Percentiles rank a stretch among this genome's conserved stretches.
Conservation (phyloP, 2,329 filamentous ascomycete species). For the Pseudodiploospora longispora region DNA sequence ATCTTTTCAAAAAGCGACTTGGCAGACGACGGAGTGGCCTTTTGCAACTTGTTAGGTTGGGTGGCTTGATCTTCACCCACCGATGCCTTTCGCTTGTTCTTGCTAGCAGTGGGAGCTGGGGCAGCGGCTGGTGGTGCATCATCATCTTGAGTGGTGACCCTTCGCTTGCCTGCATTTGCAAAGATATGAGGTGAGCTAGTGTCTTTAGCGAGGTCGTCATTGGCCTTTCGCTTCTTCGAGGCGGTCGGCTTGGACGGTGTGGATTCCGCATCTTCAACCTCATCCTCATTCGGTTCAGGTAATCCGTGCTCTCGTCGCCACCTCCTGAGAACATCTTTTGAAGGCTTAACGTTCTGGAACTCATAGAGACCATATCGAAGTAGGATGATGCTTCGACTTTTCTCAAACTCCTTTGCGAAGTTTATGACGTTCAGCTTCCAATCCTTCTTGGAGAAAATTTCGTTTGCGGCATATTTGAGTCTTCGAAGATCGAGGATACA, state of each 20-base stretch:
- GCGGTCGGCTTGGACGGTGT: slow-evolving; percentile 21
- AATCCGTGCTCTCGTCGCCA: slow-evolving; percentile 51
- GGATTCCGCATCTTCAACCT: slow-evolving; percentile 10
- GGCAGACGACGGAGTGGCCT: slow-evolving; percentile 44
- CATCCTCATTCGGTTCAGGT: slow-evolving; percentile 40
- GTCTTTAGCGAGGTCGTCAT: slow-evolving; percentile 38
- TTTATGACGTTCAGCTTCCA: slow-evolving; percentile 56
- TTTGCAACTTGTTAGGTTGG: slow-evolving; percentile 43
- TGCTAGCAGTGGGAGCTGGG: slow-evolving; percentile 24
- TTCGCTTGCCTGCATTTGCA: slow-evolving; percentile 41
- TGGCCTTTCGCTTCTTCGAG: slow-evolving; percentile 49
- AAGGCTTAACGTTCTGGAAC: slow-evolving; percentile 54
- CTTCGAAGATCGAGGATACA: slow-evolving; percentile 54
- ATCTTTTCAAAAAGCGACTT: slow-evolving; percentile 51
- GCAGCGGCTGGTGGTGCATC: slow-evolving; percentile 21
- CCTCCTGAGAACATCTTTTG: slow-evolving; percentile 47
- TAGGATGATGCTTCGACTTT: slow-evolving; percentile 54
- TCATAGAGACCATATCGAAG: slow-evolving; percentile 54
- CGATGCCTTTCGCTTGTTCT: slow-evolving; percentile 46
- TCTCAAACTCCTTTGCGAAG: slow-evolving; percentile 57
- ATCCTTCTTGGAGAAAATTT: slow-evolving; percentile 52
- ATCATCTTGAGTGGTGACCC: slow-evolving; percentile 31
- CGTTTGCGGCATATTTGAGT: slow-evolving; percentile 53
- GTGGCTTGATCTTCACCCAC: slow-evolving; percentile 37
- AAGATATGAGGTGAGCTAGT: slow-evolving; percentile 26